Evolutionary conservation across 2,329 filamentous ascomycete genomes (phyloP), one percentile per base, ranked within the genome.

Genomic region (Verticillium nonalfalfae): DNA sequence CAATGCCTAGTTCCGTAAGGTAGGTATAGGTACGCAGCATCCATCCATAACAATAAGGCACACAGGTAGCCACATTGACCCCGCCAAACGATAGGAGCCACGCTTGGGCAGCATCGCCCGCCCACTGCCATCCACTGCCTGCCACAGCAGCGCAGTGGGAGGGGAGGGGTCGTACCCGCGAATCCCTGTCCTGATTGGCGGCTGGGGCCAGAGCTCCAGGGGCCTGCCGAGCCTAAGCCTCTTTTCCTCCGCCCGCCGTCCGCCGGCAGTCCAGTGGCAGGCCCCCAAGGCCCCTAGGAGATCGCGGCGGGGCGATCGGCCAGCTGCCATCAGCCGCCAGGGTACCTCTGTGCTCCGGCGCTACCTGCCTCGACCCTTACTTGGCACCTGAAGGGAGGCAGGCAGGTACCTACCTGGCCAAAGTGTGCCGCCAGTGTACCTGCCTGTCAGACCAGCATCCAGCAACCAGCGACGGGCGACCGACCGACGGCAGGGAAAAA

Each of bases 191-290:
- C 18, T 50, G 45, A 50, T 50, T 50, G 45, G 45, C 45, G 45
- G 45, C 45, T 11, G n/a, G 10, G 11, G 10, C 57, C 34, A 58
- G 57, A 58, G 57, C 57, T 58, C 33, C 57, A 58, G 57, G 57
- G 57, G 15, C 38, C 38, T 58, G 38, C 57, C 57, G 57, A 18
- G 57, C 57, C 57, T 58, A 58, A 58, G 39, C 39, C 57, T 26
- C 26, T 26, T 26, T 26, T 26, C 26, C 26, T 26, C 26, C 26
- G 26, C 26, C 26, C 26, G 26, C 26, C 26, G 26, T 26, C 57
- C 26, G 26, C 57, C 26, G 21, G 38, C 31, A 45, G n/a, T 26
- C 45, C 45, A 50, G 45, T 50, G 26, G 26, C 26, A 26, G 26
- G 26, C 26, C 26, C 26, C 26, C 39, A 14, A 50, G 45, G 45